Evolutionary conservation across 1,139 yeast species (phyloP), one percentile per base, ranked within the genome.

Genomic region (Suhomyces coccinellae): DNA sequence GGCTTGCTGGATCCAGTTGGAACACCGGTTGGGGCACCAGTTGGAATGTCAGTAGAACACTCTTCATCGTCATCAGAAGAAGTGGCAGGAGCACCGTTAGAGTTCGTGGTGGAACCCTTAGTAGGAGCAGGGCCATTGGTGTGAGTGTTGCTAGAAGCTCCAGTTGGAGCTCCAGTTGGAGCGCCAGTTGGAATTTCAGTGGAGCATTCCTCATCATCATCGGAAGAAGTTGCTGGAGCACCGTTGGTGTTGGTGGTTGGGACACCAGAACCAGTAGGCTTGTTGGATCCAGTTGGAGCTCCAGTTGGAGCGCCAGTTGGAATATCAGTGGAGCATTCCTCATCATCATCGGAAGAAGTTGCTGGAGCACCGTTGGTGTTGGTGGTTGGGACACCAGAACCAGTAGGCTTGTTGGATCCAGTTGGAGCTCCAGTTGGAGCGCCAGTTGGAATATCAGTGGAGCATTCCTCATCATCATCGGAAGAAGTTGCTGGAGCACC

Each of bases 11-110:
- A 26, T 26, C 27, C 27, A 26, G 12, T 26, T 9, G 33, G 33
- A 7, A 14, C 16, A 4, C 30, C 37, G 11, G 27, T 26, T 11
- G 22, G 34, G 3, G 12, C 20, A 33, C 36, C 36, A 24, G 38
- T 36, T 11, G 32, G 37, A 35, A 26, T 14, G 16, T 22, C 26
- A 27, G 40, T 28, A 11, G 16, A 36, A 24, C 44, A 40, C 10
- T 40, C 41, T 15, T 52, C 59, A 24, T 52, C 56, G 20, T 47
- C 51, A 32, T 41, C 48, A 15, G 20, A 26, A 26, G n/a, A 10
- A 16, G 34, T 16, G 9, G 17, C 12, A 16, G 40, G 20, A 20
- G 9, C 22, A 15, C 35, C 28, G 33, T 38, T 22, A 11, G 45
- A 33, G 15, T 44, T 24, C n/a, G n/a, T n/a, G 16, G 45, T 33